Evolutionary conservation across 345 rosid genomes (phyloP).

Genomic region (Ceriops zippeliana): DNA sequence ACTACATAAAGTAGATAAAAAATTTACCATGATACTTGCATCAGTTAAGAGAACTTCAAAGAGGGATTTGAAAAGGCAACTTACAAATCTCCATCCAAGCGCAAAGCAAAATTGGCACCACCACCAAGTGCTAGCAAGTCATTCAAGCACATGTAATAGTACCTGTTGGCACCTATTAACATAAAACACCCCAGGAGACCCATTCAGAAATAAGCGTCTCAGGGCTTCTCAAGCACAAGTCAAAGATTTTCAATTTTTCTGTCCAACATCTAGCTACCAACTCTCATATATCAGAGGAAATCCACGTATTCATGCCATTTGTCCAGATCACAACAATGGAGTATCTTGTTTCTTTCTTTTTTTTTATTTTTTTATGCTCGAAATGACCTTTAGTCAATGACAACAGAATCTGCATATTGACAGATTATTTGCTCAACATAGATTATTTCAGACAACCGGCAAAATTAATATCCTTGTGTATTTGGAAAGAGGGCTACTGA

Average conservation of each 20-base stretch:
- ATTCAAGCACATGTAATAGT: conserved; percentile 75
- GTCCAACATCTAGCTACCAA: background rate
- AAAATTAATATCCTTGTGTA: background rate
- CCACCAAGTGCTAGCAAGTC: conserved; percentile 90
- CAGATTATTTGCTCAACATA: background rate
- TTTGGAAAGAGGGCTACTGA: background rate
- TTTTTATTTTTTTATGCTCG: background rate
- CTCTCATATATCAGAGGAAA: background rate
- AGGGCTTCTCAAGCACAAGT: background rate
- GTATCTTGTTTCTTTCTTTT: background rate
- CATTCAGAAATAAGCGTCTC: too few relatives aligned
- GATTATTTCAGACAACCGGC: background rate
- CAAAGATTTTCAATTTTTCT: background rate
- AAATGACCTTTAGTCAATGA: background rate
- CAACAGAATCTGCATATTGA: background rate
- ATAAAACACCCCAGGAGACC: background rate
- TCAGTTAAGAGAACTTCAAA: background rate
- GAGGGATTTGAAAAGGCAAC: conserved; percentile 28
- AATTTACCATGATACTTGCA: background rate
- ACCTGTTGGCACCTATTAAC: conserved; percentile 77
- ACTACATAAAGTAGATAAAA: background rate
- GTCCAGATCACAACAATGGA: conserved; percentile 2
- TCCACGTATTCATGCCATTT: background rate
- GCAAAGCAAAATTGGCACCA: conserved; percentile 76
- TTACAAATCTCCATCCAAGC: conserved; percentile 86